Base-by-base conservation (phyloP, 148 eudicot genomes). In the Camellia sinensis region DNA sequence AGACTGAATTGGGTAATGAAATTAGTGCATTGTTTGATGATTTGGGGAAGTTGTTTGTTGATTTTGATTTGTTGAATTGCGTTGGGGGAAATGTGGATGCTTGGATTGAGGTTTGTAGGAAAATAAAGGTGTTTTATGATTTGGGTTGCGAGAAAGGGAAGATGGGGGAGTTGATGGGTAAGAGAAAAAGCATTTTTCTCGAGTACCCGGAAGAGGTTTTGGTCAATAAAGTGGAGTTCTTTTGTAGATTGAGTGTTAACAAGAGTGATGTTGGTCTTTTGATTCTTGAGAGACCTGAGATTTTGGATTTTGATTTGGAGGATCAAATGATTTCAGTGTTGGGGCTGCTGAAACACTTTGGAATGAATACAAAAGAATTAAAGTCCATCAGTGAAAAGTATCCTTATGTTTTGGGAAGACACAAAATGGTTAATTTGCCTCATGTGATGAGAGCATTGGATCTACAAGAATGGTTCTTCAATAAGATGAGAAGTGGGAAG, bases 391-490 rank as follows among this genome's bases (percentile, higher is more conserved):
- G 80, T 71, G 56, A 84, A 74, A 82, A 78, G 46, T 89, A 82
- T 79, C 89, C 91, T 13, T 85, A 91, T 80, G 90, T 90, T 56
- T 72, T 93, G 59, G 97, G 91, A 43, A 85, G 86, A 79, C 89
- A 93, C 69, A 87, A 81, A 82, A 84, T 93, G 80, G 70, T 67
- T 81, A 84, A 93, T 86, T 69, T 91, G 79, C 95, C 97, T 66
- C 76, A 82, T 79, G 81, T 89, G 73, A 87, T 93, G 82, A 90
- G 86, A 83, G 85, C 93, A 15, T 67, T 93, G 89, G 84, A 90
- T 85, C 90, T 91, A 64, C 84, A 87, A 22, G 84, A 87, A 67
- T 91, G 97, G 97, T 91, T 91, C 83, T 86, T 87, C 64, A 52
- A 85, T 57, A 86, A 74, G 79, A 78, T 93, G 65, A 90, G 84